Evolutionary conservation across 83 land plant genomes (phyloP), one percentile per base, ranked within the genome.

Genomic region (Thuja plicata): DNA sequence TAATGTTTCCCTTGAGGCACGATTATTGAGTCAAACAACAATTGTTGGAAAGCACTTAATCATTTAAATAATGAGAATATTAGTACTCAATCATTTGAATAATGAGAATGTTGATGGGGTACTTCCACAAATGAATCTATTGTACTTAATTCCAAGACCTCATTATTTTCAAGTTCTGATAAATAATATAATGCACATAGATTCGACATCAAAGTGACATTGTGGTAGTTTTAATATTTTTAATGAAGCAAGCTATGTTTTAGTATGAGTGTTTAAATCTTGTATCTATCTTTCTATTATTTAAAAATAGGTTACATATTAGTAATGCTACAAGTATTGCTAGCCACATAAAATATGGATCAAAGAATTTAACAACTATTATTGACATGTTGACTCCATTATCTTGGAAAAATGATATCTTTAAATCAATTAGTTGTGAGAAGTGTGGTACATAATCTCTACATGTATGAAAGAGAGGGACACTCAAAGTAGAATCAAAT

Each of bases 41-140:
- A 71, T 30, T 9, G 76, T 9, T 71, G 34, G 35, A 71, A 71
- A 30, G 30, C 76, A 71, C 30, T 1, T 7, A 34, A 13, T 71
- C 5, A 13, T 30, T 74, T 30, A 16, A 74, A 30, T 74, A 74
- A 74, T 74, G 78, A 74, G 12, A 74, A 74, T 74, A 38, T 74
- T 32, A 38, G 32, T 37, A 11, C 15, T 74, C 7, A 15, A 13
- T 71, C 5, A 13, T 30, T 74, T 30, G 37, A 74, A 30, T 74
- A 74, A 74, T 74, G 78, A 74, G 12, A 74, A 74, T 74, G 78
- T 74, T 32, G 78, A 74, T 37, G n/a, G n/a, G n/a, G n/a, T n/a
- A n/a, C n/a, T 74, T 74, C 78, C 34, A 74, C 3, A 74, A 74
- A 9, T 32, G 37, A 74, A 74, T 37, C 38, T 74, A 32, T 0